Conservation (phyloP, 2,329 filamentous ascomycete species). For the Fusarium sp. region DNA sequence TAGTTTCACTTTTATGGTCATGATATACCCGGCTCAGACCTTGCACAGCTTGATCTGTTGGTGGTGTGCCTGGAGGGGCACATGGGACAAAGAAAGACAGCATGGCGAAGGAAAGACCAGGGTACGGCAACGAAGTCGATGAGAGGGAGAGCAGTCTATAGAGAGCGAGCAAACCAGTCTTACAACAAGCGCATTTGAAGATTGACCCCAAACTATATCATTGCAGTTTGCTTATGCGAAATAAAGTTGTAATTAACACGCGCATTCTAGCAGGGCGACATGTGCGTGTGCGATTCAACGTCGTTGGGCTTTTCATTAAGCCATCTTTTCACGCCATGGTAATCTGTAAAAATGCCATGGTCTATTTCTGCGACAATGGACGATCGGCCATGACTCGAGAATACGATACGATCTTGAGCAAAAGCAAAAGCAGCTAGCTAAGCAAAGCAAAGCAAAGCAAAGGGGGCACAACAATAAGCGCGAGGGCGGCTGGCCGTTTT, state of each 20-base stretch:
- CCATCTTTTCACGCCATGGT: slow-evolving; percentile 1
- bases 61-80: slow-evolving; percentile 9
- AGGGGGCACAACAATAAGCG: slow-evolving; percentile 29
- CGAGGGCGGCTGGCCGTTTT: slow-evolving; percentile 25
- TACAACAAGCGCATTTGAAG: slow-evolving; percentile 25
- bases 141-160: slow-evolving; percentile 18
- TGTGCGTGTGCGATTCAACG: too few relatives aligned
- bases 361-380: neutral
- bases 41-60: slow-evolving; percentile 29
- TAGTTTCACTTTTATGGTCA: slow-evolving; percentile 43
- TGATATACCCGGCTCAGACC: slow-evolving; percentile 41
- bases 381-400: slow-evolving; percentile 20
- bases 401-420: neutral
- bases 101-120: slow-evolving; percentile 11
- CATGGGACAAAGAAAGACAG: slow-evolving; percentile 3
- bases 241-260: neutral
- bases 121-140: slow-evolving; percentile 17
- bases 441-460: neutral
- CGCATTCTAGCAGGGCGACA: neutral
- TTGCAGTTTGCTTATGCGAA: neutral
- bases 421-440: neutral
- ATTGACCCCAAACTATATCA: slow-evolving; percentile 3
- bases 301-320: neutral
- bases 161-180: slow-evolving; percentile 16
- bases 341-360: slow-evolving; percentile 30